Conservation (phyloP, 1,284 basidiomycete species). For the Ustilago loliicola region DNA sequence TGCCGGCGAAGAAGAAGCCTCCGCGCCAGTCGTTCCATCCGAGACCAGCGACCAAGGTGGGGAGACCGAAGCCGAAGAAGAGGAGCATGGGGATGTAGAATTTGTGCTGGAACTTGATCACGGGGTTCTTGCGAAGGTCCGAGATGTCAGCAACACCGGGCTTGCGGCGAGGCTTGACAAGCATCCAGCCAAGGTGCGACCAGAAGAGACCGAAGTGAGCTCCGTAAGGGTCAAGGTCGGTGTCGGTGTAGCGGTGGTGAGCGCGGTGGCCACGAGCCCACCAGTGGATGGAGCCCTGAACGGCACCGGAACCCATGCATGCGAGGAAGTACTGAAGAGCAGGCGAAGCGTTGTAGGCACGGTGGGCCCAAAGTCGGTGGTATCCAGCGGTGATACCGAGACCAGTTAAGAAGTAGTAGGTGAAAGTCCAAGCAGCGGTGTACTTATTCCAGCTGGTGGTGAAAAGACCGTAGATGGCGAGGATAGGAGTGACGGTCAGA, state of each 20-base stretch:
- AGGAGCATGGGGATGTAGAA: slow-evolving; percentile 69
- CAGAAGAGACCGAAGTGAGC: slow-evolving; percentile 69
- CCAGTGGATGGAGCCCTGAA: slow-evolving; percentile 69
- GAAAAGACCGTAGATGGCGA: slow-evolving; percentile 64
- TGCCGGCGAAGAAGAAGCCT: slow-evolving; percentile 68
- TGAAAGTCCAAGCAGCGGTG: slow-evolving; percentile 58
- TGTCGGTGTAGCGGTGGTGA: slow-evolving; percentile 71
- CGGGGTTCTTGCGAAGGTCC: slow-evolving; percentile 66
- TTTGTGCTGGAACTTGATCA: slow-evolving; percentile 69
- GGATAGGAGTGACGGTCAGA: slow-evolving; percentile 61
- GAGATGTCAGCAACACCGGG: slow-evolving; percentile 69
- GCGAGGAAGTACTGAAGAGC: slow-evolving; percentile 66
- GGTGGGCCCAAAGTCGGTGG: slow-evolving; percentile 69
- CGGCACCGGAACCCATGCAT: slow-evolving; percentile 67
- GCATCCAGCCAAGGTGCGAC: slow-evolving; percentile 70
- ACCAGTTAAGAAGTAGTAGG: slow-evolving; percentile 69
- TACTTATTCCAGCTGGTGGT: slow-evolving; percentile 56
- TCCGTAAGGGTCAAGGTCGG: slow-evolving; percentile 69
- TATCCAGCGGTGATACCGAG: slow-evolving; percentile 69
- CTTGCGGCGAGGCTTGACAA: slow-evolving; percentile 69
- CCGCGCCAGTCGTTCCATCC: slow-evolving; percentile 69
- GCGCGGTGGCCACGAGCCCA: slow-evolving; percentile 70
- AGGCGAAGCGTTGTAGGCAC: slow-evolving; percentile 62
- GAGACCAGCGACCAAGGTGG: slow-evolving; percentile 69
- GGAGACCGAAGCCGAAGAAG: slow-evolving; percentile 66